Evolutionary conservation across 331 rosid species (phyloP), one percentile per base, ranked within the genome.

Genomic region (Acacia concinna): DNA sequence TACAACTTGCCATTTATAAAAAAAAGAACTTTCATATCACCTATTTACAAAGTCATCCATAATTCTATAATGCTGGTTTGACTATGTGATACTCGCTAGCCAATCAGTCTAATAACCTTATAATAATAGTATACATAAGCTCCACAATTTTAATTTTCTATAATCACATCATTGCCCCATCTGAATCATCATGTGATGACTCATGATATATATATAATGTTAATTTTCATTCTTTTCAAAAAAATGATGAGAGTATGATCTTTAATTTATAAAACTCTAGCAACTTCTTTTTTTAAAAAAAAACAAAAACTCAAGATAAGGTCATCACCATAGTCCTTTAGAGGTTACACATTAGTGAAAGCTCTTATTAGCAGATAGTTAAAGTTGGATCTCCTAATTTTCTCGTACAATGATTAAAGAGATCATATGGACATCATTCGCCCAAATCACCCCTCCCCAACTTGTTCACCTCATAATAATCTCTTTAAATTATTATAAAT

Each of bases 361-460:
- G 34, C 56, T 67, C 17, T 18, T 52, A 52, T n/a, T 44, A 32
- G 41, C 51, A 57, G 47, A 84, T 77, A 40, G 77, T 59, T 76
- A 35, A 35, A 66, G 75, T 44, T 27, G 46, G 74, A 66, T 68
- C 34, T 14, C 27, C 11, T 62, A 23, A 59, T 67, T 84, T 78
- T 75, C 59, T 52, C 47, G 1, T 38, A 54, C 38, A 60, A 78
- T 84, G 59, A 54, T 80, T 62, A 17, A 68, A 35, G 57, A 71
- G 81, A 30, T 49, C 3, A 52, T 38, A 49, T 62, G 6, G 0
- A 15, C 1, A 7, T 34, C 46, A 63, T 32, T 31, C 17, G 1
- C 27, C 2, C 44, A n/a, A 37, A 40, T 40, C 32, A 67, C 52
- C n/a, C 1, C 51, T 15, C 25, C 32, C 12, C 41, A 25, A 4